Percentiles rank a stretch among this genome's conserved stretches.
These are phyloP conservation scores for Ambrosiella cleistominuta DNA, from an alignment of 2,329 filamentous ascomycete species.

Conservation along the genomic window DNA sequence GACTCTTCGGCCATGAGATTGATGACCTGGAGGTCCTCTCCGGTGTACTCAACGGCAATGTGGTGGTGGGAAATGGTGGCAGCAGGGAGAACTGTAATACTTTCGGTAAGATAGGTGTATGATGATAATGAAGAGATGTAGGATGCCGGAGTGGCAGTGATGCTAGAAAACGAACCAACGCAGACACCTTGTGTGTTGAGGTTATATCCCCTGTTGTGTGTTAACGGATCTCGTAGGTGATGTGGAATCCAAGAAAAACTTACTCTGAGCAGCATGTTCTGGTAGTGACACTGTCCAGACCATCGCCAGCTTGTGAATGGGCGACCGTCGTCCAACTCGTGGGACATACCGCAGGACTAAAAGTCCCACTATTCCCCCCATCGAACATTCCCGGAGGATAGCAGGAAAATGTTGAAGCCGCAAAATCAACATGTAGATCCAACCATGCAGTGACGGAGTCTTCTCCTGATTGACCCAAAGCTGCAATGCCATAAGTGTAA, in stretches of 20 bases:
- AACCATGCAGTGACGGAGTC: conserved; percentile 19
- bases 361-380: conserved; percentile 22
- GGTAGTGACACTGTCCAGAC: conserved; percentile 21
- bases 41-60: conserved; percentile 23
- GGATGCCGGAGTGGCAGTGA: conserved; percentile 21
- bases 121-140: conserved; percentile 22
- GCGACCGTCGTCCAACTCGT: conserved; percentile 24
- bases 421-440: conserved; percentile 22
- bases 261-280: conserved; percentile 26
- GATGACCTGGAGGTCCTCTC: conserved; percentile 20
- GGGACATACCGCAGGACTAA: conserved; percentile 25
- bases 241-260: conserved; percentile 13
- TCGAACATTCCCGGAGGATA: conserved; percentile 26
- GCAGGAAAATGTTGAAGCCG: conserved; percentile 23
- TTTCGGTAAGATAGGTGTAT: conserved; percentile 12
- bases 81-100: conserved; percentile 21
- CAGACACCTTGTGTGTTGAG: conserved; percentile 20
- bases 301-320: conserved; percentile 17
- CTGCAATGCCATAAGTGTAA: conserved; percentile 21
- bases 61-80: conserved; percentile 23
- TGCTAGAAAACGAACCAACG: conserved; percentile 21
- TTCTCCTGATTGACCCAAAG: conserved; percentile 9
- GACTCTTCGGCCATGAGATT: conserved; percentile 18
- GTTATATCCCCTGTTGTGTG: conserved; percentile 20
- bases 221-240: neutral